Base-by-base conservation (phyloP, 2,329 filamentous ascomycete genomes). In the Aspergillus sp. region DNA sequence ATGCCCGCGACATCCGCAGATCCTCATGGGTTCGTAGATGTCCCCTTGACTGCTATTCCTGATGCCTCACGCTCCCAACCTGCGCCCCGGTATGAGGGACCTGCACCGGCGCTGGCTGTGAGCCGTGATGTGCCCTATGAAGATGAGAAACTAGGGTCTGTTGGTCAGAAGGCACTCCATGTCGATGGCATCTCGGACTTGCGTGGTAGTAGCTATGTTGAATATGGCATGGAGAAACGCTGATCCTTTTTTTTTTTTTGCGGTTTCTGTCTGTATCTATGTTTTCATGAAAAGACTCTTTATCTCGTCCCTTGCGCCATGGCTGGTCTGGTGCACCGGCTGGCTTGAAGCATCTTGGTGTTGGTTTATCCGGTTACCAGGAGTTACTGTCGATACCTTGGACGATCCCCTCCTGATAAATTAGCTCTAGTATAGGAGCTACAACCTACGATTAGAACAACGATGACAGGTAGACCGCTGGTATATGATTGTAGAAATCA, bases 121-220 rank as follows among this genome's bases (percentile, higher is more conserved):
- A 50, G 48, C 13, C 45, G 29, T 25, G 58, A 55, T 5, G 45
- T 48, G 1, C 41, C 43, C 5, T 73, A 69, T 54, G 61, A 69
- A 7, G 70, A 75, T 52, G 70, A 76, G 58, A 78, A 78, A 53
- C 42, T 74, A 32, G 75, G 74, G 1, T 76, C 73, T 56, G 72
- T 70, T 1, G 74, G 74, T 0, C 70, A 73, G 44, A 63, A 71
- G 49, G 65, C 68, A 19, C 50, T 70, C 16, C 62, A 69, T 41
- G 60, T 66, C n/a, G 58, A 66, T 47, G 50, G 56, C 2, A 52
- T 50, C n/a, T 47, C 60, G 21, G 57, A 58, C 32, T 20, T 60
- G 36, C 61, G 71, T 21, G 61, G 63, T 36, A 75, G 72, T 57
- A 68, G 65, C 40, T 71, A 71, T 52, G 67, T 73, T 11, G 70